phyloP scores from a whole-genome alignment of 2,329 filamentous ascomycete genomes.

The Anthostomella pinea region DNA sequence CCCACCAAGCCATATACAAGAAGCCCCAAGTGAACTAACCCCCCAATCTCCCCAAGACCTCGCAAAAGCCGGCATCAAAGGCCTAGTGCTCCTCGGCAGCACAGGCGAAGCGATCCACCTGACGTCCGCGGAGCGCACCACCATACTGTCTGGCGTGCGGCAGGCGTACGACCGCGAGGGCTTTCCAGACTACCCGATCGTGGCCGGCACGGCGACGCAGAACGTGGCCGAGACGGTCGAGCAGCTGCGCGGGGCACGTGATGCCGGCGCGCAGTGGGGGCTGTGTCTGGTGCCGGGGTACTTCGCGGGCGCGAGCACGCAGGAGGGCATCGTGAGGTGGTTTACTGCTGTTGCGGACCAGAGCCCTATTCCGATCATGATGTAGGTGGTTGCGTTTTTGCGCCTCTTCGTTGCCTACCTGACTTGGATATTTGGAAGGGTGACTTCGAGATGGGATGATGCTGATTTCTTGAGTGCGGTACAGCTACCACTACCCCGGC shows the following conservation, averaged over 20 bases:
- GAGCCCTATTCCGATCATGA: constrained; percentile 55
- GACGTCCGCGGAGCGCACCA: constrained; percentile 52
- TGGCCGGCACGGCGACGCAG: constrained; percentile 58
- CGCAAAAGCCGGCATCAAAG: constrained; percentile 55
- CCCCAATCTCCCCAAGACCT: too few relatives aligned
- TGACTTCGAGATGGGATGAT: too few relatives aligned
- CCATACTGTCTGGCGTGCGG: constrained; percentile 52
- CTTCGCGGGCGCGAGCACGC: constrained; percentile 52
- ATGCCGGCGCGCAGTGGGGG: constrained; percentile 58
- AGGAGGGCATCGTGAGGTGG: constrained; percentile 56
- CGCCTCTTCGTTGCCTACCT: too few relatives aligned
- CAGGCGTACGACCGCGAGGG: constrained; percentile 53
- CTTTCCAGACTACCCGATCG: constrained; percentile 57
- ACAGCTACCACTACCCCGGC: constrained; percentile 63
- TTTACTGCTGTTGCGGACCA: constrained; percentile 56
- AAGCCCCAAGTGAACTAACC: too few relatives aligned
- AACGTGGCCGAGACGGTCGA: constrained; percentile 60
- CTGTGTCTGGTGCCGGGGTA: constrained; percentile 59
- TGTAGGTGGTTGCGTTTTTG: constrained; percentile 47
- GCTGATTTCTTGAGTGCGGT: too few relatives aligned
- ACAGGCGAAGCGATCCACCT: constrained; percentile 64
- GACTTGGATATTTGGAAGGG: too few relatives aligned
- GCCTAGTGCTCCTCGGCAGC: constrained; percentile 60
- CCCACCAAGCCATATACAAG: too few relatives aligned
- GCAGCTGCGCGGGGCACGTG: constrained; percentile 52